Evolutionary conservation across 2,329 filamentous ascomycete species (phyloP).

Genomic region (Pyrenochaeta sp.): DNA sequence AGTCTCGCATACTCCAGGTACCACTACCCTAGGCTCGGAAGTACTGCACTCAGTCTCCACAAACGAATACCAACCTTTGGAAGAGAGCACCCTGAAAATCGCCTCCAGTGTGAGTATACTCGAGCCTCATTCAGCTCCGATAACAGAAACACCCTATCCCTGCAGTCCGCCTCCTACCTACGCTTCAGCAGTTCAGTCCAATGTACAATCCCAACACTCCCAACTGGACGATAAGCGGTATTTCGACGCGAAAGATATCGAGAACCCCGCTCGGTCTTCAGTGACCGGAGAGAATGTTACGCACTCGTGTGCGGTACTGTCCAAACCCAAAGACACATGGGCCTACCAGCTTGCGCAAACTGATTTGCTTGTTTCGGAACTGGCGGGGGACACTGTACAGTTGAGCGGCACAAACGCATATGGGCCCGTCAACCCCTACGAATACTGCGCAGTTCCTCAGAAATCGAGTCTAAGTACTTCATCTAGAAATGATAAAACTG

Average conservation of each 20-base stretch:
- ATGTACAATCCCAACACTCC: background rate
- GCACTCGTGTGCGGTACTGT: background rate
- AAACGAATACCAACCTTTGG: background rate
- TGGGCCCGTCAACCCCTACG: constrained; percentile 30
- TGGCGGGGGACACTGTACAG: constrained; percentile 17
- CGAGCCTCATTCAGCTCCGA: background rate
- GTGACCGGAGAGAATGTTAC: no score
- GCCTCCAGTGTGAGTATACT: background rate
- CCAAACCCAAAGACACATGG: background rate
- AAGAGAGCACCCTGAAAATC: background rate
- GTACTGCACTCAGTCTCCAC: background rate
- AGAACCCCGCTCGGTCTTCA: background rate
- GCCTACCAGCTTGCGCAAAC: background rate
- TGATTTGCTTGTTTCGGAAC: constrained; percentile 7
- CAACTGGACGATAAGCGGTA: background rate
- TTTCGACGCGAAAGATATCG: background rate
- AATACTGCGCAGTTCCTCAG: constrained; percentile 4
- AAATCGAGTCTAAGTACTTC: background rate
- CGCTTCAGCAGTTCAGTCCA: constrained; percentile 1
- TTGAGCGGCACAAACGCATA: constrained; percentile 29
- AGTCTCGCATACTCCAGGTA: background rate
- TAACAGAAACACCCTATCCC: background rate
- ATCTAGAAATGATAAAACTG: background rate
- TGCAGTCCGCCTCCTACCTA: constrained; percentile 12
- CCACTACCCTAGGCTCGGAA: background rate